Evolutionary conservation across 2,329 filamentous ascomycete genomes (phyloP).

Genomic region (Ophiostoma perfectum): DNA sequence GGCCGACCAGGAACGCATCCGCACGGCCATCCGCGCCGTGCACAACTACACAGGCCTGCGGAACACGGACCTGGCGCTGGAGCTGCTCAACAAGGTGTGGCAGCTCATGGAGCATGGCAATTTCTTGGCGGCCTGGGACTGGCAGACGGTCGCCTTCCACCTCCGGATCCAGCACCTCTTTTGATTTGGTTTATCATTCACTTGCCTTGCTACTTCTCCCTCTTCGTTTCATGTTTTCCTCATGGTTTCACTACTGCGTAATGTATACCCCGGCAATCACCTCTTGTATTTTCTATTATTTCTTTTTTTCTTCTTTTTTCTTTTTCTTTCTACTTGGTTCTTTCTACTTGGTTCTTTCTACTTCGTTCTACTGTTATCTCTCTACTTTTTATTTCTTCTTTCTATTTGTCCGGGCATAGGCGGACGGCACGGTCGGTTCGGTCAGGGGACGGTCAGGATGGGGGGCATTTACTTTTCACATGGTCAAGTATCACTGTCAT

Average conservation of each 20-base stretch:
- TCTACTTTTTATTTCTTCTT: not conserved
- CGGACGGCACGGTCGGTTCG: not conserved
- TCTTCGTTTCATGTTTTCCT: not conserved
- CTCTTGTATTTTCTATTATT: not conserved
- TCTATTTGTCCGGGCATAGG: too few species aligned
- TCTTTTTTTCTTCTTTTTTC: not conserved
- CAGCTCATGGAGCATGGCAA: conserved; percentile 53
- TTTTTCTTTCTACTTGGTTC: not conserved
- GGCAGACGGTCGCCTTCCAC: conserved; percentile 51
- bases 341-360: not conserved
- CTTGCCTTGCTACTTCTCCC: not conserved
- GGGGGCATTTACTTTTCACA: not conserved
- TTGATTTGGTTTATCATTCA: not conserved
- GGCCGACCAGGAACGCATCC: conserved; percentile 48
- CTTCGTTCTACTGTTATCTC: not conserved
- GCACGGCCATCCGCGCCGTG: conserved; percentile 45
- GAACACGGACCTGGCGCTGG: conserved; percentile 50
- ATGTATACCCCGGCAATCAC: not conserved
- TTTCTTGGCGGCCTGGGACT: conserved; percentile 58
- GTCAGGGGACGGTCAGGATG: not conserved
- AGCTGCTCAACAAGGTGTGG: conserved; percentile 57
- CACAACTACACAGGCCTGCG: conserved; percentile 55
- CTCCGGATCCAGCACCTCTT: conserved; percentile 52
- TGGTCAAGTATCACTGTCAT: not conserved
- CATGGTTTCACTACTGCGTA: not conserved